Conservation (phyloP, 805 yeast species). For the Monosporozyma aerobia region DNA sequence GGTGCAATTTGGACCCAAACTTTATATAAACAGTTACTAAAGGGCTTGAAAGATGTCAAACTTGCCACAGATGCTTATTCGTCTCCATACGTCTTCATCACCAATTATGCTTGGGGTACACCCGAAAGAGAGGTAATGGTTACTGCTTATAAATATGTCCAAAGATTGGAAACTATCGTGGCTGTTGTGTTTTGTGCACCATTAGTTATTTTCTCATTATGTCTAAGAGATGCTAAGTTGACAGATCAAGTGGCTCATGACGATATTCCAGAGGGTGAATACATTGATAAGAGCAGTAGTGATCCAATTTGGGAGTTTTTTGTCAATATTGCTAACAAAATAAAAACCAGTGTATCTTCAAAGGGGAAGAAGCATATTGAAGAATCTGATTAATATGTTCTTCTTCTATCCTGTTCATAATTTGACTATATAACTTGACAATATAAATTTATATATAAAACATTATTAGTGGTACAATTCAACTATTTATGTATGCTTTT, state of each 20-base stretch:
- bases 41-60: slow-evolving; percentile 30
- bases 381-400: background rate
- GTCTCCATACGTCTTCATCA: slow-evolving; percentile 43
- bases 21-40: slow-evolving; percentile 37
- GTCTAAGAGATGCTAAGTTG: slow-evolving; percentile 21
- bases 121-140: slow-evolving; percentile 52
- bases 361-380: background rate
- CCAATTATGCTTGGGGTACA: slow-evolving; percentile 49
- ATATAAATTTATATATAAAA: background rate
- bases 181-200: slow-evolving; percentile 24
- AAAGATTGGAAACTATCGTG: slow-evolving; percentile 46
- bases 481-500: background rate
- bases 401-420: background rate
- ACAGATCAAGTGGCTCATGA: slow-evolving; percentile 23
- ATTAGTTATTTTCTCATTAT: slow-evolving; percentile 17
- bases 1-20: slow-evolving; percentile 68
- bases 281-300: slow-evolving; percentile 10
- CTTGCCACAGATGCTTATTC: slow-evolving; percentile 42
- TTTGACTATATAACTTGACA: background rate
- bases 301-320: slow-evolving; percentile 18
- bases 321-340: background rate
- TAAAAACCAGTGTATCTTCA: background rate
- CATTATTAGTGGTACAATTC: background rate
- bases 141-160: slow-evolving; percentile 49
- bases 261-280: slow-evolving; percentile 21